Evolutionary conservation across 306 rosid genomes (phyloP).

Genomic region (Sechiopsis laciniata): DNA sequence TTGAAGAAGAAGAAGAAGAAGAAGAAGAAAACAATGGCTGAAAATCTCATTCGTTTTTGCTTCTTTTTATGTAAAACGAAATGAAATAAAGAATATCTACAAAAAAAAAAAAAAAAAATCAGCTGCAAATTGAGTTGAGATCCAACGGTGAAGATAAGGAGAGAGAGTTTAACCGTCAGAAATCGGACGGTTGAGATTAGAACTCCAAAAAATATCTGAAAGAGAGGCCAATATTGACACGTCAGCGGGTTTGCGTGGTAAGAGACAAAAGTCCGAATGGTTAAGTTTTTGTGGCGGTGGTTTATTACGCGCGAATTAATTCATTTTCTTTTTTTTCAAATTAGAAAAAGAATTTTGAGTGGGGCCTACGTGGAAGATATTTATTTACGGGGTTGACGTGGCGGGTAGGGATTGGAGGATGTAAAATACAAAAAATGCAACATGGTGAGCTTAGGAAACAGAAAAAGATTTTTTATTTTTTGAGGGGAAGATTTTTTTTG

Average conservation of each 20-base stretch:
- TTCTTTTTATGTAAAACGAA: too few relatives aligned
- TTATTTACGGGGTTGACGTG: too few relatives aligned
- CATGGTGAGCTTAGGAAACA: neutral
- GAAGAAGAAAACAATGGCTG: conserved; percentile 10
- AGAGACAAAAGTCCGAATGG: conserved; percentile 9
- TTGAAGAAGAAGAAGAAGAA: conserved; percentile 1
- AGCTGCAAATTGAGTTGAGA: conserved; percentile 7
- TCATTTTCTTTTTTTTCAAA: neutral
- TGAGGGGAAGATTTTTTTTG: too few relatives aligned
- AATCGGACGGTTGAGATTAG: conserved; percentile 33
- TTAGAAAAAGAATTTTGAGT: neutral
- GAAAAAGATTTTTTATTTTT: neutral
- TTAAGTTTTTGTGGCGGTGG: conserved; percentile 12
- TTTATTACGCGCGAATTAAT: conserved; percentile 8
- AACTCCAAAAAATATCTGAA: neutral
- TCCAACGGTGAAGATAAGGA: conserved; percentile 37
- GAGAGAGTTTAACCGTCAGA: conserved; percentile 12
- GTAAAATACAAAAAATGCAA: too few relatives aligned
- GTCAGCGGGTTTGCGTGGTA: neutral
- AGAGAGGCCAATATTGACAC: neutral
- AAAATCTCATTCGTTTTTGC: conserved; percentile 20
- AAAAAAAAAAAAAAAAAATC: neutral
- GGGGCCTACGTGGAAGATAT: neutral
- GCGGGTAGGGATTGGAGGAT: too few relatives aligned
- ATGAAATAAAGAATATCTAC: neutral